Conservation (phyloP, 306 rosid species). For the Aeschynomene evenia region DNA sequence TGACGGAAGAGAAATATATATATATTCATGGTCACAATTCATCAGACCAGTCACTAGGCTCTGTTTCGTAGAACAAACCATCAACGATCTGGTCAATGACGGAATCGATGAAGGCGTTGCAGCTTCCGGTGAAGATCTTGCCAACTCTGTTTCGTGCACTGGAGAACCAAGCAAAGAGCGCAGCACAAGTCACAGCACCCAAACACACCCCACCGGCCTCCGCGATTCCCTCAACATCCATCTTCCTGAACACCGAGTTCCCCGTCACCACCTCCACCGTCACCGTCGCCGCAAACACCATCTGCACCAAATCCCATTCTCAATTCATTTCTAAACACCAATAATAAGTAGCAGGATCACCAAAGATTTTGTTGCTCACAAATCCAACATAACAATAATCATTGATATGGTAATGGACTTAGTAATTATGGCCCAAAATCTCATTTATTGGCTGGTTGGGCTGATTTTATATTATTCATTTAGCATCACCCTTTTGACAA, state of each 20-base stretch:
- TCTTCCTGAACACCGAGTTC: conserved; percentile 71
- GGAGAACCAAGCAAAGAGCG: conserved; percentile 71
- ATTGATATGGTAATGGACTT: no score
- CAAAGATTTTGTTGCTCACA: no score
- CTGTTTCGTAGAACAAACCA: conserved; percentile 74
- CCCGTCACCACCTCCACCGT: conserved; percentile 73
- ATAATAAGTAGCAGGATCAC: no score
- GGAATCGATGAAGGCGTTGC: conserved; percentile 71
- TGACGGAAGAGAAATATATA: background rate
- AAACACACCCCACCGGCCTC: conserved; percentile 81
- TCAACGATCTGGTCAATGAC: conserved; percentile 82
- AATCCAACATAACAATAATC: no score
- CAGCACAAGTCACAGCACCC: conserved; percentile 69
- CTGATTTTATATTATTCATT: no score
- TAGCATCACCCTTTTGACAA: no score
- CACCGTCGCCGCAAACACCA: conserved; percentile 78
- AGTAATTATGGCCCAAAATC: no score
- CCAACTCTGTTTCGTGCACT: conserved; percentile 75
- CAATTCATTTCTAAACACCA: no score
- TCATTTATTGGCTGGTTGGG: no score
- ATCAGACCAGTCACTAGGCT: conserved; percentile 55
- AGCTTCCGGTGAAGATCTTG: conserved; percentile 57
- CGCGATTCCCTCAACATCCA: conserved; percentile 67
- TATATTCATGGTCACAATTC: conserved; percentile 37
- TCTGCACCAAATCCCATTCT: conserved; percentile 41